Percentiles rank a stretch among this genome's conserved stretches.
phyloP scores from a whole-genome alignment of 495 filamentous ascomycete species.

The Penicillium maclennaniae region DNA sequence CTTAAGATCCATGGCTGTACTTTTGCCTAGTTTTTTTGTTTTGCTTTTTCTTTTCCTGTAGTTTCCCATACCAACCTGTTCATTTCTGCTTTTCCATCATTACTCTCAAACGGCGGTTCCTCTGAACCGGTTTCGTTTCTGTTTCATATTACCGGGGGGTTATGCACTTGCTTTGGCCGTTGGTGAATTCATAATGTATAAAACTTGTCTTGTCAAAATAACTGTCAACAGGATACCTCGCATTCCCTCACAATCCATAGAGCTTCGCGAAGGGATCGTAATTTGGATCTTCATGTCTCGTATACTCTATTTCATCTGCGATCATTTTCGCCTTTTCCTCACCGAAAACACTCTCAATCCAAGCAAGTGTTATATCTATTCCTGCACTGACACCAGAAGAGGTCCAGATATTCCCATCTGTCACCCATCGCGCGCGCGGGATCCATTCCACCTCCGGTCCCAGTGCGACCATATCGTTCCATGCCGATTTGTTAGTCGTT shows the following conservation, averaged over 20 bases:
- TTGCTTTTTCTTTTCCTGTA: conserved; percentile 15
- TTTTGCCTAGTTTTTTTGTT: conserved; percentile 10
- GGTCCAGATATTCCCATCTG: conserved; percentile 66
- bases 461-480: conserved; percentile 26
- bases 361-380: conserved; percentile 53
- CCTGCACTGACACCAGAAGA: conserved; percentile 59
- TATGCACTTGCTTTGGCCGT: neutral
- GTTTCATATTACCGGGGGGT: neutral
- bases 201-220: neutral
- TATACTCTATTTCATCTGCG: conserved; percentile 18
- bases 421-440: conserved; percentile 58
- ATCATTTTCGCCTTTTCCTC: conserved; percentile 12
- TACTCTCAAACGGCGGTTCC: neutral
- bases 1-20: conserved; percentile 9
- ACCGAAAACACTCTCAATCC: conserved; percentile 22
- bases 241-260: conserved; percentile 12
- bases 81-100: neutral
- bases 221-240: neutral
- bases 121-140: neutral
- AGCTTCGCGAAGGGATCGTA: conserved; percentile 24
- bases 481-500: conserved; percentile 46
- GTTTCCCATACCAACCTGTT: conserved; percentile 19
- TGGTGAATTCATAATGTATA: neutral
- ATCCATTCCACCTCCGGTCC: conserved; percentile 55
- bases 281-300: conserved; percentile 11